Percentiles rank a stretch among this genome's conserved stretches.
Evolutionary conservation across 805 yeast species (phyloP).

Genomic region (Hanseniaspora lachancei): DNA sequence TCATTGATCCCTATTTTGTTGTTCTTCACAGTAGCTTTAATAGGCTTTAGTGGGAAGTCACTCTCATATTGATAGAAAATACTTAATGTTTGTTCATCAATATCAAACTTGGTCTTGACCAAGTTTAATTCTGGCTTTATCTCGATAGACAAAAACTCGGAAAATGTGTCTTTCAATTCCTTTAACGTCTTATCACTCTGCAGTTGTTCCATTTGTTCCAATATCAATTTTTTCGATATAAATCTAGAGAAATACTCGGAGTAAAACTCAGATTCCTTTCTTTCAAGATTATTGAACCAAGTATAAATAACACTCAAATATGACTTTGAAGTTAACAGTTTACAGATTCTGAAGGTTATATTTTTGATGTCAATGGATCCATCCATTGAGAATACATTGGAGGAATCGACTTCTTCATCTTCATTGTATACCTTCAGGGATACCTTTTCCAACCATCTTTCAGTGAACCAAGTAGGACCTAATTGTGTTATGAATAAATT

Average conservation of each 20-base stretch:
- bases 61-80: constrained; percentile 61
- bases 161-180: constrained; percentile 26
- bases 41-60: constrained; percentile 64
- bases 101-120: constrained; percentile 55
- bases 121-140: constrained; percentile 51
- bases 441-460: background rate
- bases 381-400: background rate
- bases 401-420: background rate
- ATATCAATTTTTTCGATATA: constrained; percentile 54
- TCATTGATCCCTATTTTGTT: constrained; percentile 15
- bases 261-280: constrained; percentile 45
- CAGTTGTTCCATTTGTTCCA: constrained; percentile 43
- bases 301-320: constrained; percentile 19
- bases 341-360: background rate
- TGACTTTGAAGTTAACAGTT: background rate
- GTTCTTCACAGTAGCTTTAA: constrained; percentile 39
- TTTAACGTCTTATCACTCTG: constrained; percentile 28
- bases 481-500: background rate
- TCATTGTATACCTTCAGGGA: background rate
- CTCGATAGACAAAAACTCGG: constrained; percentile 36
- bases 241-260: constrained; percentile 48
- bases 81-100: constrained; percentile 80
- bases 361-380: background rate
- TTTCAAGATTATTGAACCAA: constrained; percentile 64
- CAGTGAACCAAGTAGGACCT: constrained; percentile 5